Conservation (phyloP, 1,139 yeast genomes). For the Saccharomyces pastorianus region DNA sequence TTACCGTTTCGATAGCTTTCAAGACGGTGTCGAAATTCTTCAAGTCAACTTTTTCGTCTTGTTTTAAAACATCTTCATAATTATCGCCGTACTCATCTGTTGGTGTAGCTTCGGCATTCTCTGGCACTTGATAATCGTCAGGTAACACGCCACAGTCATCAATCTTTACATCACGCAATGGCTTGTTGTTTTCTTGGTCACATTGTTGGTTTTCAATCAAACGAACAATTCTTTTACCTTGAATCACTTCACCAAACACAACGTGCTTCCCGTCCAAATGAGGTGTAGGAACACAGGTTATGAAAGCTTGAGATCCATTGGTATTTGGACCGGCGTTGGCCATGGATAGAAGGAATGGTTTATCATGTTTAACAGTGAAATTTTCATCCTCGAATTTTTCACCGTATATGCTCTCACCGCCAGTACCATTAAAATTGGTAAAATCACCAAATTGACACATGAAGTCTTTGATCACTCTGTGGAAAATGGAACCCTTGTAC, state of each 20-base stretch:
- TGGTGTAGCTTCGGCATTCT: conserved; percentile 37
- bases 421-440: conserved; percentile 82
- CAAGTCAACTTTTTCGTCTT: conserved; percentile 59
- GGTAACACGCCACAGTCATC: conserved; percentile 76
- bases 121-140: conserved; percentile 41
- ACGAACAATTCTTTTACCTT: conserved; percentile 77
- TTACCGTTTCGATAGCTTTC: conserved; percentile 57
- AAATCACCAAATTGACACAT: conserved; percentile 98
- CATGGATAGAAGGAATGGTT: conserved; percentile 87
- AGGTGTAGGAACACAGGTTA: conserved; percentile 77
- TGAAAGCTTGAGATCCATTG: conserved; percentile 91
- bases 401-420: conserved; percentile 93
- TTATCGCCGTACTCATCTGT: conserved; percentile 76
- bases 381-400: conserved; percentile 93
- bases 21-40: conserved; percentile 56
- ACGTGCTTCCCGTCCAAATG: conserved; percentile 93
- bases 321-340: conserved; percentile 95
- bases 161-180: conserved; percentile 57
- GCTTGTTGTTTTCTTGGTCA: conserved; percentile 51
- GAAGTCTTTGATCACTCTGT: conserved; percentile 82
- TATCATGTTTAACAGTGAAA: conserved; percentile 65
- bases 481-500: conserved; percentile 78
- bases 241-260: conserved; percentile 82
- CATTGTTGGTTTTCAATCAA: conserved; percentile 65
- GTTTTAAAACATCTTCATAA: conserved; percentile 70